Percentiles rank a stretch among this genome's conserved stretches.
These are phyloP conservation scores for Diaporthe sp. DNA, from an alignment of 2,329 filamentous ascomycete genomes.

Conservation along the genomic window DNA sequence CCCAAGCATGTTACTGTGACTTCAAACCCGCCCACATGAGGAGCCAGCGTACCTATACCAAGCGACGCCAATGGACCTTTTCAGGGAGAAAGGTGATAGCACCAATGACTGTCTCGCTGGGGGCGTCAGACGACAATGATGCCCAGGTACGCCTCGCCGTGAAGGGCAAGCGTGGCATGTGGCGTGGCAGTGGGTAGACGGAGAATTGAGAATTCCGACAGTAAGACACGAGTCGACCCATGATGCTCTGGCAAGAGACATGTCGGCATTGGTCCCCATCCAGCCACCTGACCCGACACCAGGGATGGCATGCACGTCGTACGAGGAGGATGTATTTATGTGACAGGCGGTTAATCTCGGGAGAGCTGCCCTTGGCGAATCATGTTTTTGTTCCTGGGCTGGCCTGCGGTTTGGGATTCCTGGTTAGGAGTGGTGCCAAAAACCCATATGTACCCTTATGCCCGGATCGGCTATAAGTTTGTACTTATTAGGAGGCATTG, in stretches of 20 bases:
- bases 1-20: neutral
- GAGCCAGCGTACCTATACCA: neutral
- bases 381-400: conserved; percentile 9
- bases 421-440: conserved; percentile 1
- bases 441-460: neutral
- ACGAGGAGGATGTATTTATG: neutral
- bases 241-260: neutral
- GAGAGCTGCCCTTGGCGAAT: neutral
- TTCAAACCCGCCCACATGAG: neutral
- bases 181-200: conserved; percentile 11
- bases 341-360: conserved; percentile 19
- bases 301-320: conserved; percentile 16
- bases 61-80: neutral
- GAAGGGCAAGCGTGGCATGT: neutral
- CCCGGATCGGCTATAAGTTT: neutral
- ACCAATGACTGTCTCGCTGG: neutral
- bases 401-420: neutral
- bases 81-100: neutral
- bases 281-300: conserved; percentile 5
- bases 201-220: conserved; percentile 16
- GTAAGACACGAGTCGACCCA: neutral
- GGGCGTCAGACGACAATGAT: neutral
- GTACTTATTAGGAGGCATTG: neutral
- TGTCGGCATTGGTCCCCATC: neutral
- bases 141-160: neutral